phyloP scores from a whole-genome alignment of 176 grass and related monocot genomes.

The Canna indica region DNA sequence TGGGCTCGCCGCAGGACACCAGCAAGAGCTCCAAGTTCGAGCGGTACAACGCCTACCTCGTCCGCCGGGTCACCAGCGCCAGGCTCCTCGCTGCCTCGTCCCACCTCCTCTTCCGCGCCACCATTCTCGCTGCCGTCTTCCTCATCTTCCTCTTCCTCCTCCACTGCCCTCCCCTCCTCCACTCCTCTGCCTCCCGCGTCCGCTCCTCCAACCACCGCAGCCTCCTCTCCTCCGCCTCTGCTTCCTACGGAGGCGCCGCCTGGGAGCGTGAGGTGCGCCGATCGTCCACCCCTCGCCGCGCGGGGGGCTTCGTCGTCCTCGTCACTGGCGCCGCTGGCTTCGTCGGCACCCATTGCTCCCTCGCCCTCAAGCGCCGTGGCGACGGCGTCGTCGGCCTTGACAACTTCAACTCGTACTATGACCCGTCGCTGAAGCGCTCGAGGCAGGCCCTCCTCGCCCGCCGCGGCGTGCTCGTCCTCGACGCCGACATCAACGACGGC shows the following conservation, averaged over 20 bases:
- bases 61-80: conserved; percentile 5
- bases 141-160: conserved; percentile 14
- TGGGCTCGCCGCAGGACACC: conserved; percentile 5
- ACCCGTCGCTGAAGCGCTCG: background rate
- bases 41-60: conserved; percentile 6
- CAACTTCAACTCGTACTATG: conserved; percentile 9
- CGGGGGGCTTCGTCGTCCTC: background rate
- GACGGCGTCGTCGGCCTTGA: conserved; percentile 10
- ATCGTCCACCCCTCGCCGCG: background rate
- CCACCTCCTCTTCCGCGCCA: conserved; percentile 4
- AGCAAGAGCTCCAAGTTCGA: conserved; percentile 7
- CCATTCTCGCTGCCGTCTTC: conserved; percentile 1
- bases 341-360: conserved; percentile 13
- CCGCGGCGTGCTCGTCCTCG: background rate
- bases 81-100: background rate
- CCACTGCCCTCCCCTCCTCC: background rate
- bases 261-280: conserved; percentile 10
- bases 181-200: background rate
- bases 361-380: conserved; percentile 5
- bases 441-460: background rate
- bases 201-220: background rate
- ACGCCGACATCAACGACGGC: background rate
- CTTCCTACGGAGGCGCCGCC: background rate
- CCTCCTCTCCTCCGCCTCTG: conserved; percentile 2
- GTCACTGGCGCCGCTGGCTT: conserved; percentile 11